phyloP scores from a whole-genome alignment of 169 alveolate species.

The Plasmodium fragile region DNA sequence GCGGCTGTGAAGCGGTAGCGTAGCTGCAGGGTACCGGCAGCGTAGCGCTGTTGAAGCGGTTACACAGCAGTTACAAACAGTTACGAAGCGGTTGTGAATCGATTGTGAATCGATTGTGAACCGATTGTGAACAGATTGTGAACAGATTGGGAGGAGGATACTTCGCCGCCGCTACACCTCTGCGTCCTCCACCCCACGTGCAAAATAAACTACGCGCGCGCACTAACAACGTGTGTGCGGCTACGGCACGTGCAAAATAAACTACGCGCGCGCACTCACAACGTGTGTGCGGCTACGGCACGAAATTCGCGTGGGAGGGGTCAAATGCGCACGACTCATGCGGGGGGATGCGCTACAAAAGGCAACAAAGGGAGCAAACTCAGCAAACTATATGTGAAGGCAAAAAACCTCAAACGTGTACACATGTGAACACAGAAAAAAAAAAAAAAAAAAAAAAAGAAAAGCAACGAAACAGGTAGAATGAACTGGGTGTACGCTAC shows the following conservation, averaged over 20 bases:
- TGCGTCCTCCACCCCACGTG: background rate
- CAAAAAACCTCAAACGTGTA: background rate
- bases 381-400: too few species aligned
- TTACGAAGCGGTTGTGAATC: background rate
- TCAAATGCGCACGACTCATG: background rate
- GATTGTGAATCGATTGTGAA: too few species aligned
- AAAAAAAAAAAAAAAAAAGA: too few species aligned
- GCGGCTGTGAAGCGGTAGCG: background rate
- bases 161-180: background rate
- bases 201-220: background rate
- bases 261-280: background rate
- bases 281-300: background rate
- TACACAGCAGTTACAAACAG: too few species aligned
- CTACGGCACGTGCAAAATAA: background rate
- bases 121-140: too few species aligned
- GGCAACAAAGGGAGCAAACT: background rate
- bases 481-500: background rate
- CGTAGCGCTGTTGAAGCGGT: background rate
- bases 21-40: background rate
- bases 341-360: background rate
- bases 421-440: slow-evolving; percentile 11
- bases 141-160: background rate
- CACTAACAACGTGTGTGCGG: background rate
- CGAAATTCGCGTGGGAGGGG: background rate
- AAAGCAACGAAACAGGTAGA: background rate